Conservation (phyloP, 495 filamentous ascomycete genomes). For the Tetracladium marchalianum region DNA sequence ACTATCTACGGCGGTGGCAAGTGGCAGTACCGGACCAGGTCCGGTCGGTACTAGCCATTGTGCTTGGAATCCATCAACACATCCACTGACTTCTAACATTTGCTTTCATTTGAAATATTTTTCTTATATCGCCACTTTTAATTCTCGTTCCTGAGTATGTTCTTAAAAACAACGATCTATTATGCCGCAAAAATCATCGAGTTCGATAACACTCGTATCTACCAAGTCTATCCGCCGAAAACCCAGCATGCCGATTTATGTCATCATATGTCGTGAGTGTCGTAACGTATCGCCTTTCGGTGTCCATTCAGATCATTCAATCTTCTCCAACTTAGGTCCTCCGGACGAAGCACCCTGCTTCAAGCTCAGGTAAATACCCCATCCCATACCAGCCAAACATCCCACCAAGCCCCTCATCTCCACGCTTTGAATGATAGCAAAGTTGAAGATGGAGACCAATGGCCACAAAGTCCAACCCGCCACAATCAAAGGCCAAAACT, state of each 20-base stretch:
- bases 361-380: constrained; percentile 82
- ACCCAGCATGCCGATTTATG: background rate
- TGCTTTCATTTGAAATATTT: too few relatives aligned
- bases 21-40: too few relatives aligned
- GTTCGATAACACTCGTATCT: too few relatives aligned
- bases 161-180: too few relatives aligned
- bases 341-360: constrained; percentile 15
- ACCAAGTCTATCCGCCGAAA: background rate
- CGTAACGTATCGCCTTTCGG: background rate
- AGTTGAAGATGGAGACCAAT: constrained; percentile 68
- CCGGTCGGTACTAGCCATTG: too few relatives aligned
- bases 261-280: background rate
- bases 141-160: too few relatives aligned
- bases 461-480: constrained; percentile 82
- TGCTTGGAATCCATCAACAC: too few relatives aligned
- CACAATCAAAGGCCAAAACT: constrained; percentile 60
- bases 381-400: constrained; percentile 68
- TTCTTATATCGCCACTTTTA: too few relatives aligned
- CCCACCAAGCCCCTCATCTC: constrained; percentile 68
- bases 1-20: too few relatives aligned
- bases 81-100: too few relatives aligned
- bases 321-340: constrained; percentile 23
- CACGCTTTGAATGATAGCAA: constrained; percentile 63
- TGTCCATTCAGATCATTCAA: background rate
- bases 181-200: too few relatives aligned